Evolutionary conservation across 805 yeast genomes (phyloP).

Genomic region (Aciculoconidium aculeatum): DNA sequence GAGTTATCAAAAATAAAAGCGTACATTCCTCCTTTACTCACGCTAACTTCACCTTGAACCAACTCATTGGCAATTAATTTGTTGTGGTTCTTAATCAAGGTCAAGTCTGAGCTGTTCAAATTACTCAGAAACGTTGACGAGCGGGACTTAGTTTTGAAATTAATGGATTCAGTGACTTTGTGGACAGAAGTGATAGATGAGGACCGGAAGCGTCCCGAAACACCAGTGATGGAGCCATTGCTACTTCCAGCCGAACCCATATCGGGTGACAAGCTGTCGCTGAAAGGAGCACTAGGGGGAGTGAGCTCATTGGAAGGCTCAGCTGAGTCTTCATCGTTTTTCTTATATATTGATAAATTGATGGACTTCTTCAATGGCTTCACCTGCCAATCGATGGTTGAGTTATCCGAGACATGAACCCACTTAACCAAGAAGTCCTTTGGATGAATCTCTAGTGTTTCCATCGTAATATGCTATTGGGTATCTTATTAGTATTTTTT

Average conservation of each 20-base stretch:
- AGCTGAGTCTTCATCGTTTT: constrained; percentile 17
- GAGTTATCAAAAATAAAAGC: constrained; percentile 93
- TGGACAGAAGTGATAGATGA: constrained; percentile 31
- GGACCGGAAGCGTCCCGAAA: constrained; percentile 18
- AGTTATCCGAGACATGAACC: constrained; percentile 71
- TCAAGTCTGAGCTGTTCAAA: constrained; percentile 37
- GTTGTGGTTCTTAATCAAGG: constrained; percentile 53
- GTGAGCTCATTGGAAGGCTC: constrained; percentile 3
- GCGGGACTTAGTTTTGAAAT: constrained; percentile 30
- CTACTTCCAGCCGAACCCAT: constrained; percentile 5
- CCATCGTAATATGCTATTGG: constrained; percentile 44
- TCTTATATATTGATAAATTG: constrained; percentile 35
- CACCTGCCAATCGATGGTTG: constrained; percentile 69
- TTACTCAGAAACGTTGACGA: constrained; percentile 32
- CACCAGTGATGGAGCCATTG: constrained; percentile 27
- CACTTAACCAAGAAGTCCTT: constrained; percentile 87
- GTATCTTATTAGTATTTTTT: neutral
- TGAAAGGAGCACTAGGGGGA: constrained; percentile 7
- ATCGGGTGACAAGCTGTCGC: constrained; percentile 1
- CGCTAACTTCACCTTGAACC: constrained; percentile 56
- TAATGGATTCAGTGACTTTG: constrained; percentile 24
- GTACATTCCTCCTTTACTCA: constrained; percentile 59
- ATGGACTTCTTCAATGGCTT: constrained; percentile 56
- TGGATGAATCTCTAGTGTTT: constrained; percentile 83
- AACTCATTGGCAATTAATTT: constrained; percentile 49